These are phyloP conservation scores for Rhododendron ferrugineum DNA, from an alignment of 148 eudicot genomes.

Conservation along the genomic window DNA sequence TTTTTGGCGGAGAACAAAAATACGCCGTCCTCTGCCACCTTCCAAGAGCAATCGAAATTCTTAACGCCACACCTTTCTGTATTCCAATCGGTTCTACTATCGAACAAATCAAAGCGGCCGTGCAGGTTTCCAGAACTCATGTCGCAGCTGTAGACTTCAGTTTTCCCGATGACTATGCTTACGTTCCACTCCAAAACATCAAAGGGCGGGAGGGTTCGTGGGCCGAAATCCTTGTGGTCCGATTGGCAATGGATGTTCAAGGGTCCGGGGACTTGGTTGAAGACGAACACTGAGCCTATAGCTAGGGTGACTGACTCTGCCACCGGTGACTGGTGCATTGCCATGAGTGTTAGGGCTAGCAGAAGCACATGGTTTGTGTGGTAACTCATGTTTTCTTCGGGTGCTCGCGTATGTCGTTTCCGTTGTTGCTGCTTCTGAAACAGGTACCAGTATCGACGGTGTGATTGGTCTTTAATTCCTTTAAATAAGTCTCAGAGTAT, in stretches of 20 bases:
- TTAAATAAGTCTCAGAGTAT: background rate
- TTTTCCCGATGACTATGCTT: background rate
- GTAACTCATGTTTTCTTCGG: background rate
- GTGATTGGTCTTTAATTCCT: background rate
- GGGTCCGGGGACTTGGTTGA: background rate
- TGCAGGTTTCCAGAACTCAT: background rate
- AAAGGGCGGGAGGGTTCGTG: background rate
- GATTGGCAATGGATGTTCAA: background rate
- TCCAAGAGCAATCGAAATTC: background rate
- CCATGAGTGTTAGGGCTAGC: background rate
- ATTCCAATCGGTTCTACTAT: background rate
- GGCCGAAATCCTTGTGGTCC: background rate
- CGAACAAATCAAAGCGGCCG: background rate
- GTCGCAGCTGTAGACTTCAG: background rate
- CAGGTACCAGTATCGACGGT: background rate
- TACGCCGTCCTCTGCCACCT: background rate
- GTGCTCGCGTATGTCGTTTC: background rate
- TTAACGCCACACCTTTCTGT: background rate
- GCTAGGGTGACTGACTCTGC: background rate
- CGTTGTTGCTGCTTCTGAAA: background rate
- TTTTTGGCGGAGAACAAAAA: background rate
- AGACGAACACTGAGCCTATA: background rate
- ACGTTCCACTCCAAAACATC: background rate
- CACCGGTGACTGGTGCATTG: background rate
- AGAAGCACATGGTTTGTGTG: background rate